Conservation (phyloP, 225 moss, liverwort and hornwort species). For the Pseudoscleropodium purum region DNA sequence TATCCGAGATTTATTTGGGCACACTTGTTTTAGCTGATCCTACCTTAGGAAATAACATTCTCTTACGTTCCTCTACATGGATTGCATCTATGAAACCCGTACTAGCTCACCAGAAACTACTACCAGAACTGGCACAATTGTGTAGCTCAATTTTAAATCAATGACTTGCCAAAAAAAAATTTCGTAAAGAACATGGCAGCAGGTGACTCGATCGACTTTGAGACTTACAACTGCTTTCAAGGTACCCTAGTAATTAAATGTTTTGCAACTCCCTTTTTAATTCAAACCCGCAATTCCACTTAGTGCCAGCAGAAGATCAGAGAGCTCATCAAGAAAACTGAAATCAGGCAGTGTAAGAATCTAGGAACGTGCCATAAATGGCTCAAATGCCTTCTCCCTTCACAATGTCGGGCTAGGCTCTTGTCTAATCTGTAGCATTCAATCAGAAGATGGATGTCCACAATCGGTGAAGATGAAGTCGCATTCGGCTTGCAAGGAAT, state of each 20-base stretch:
- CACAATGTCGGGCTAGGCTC: neutral
- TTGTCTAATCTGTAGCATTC: neutral
- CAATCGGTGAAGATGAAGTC: neutral
- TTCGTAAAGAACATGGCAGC: neutral
- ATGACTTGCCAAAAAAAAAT: neutral
- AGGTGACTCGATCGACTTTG: neutral
- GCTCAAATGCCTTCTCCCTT: neutral
- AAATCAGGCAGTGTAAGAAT: neutral
- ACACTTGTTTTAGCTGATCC: neutral
- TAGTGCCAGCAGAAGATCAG: constrained; percentile 10
- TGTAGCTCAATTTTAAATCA: neutral
- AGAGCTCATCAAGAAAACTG: neutral
- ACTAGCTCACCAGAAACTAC: neutral
- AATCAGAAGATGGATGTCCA: neutral
- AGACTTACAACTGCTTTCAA: neutral
- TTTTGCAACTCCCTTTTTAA: constrained; percentile 14
- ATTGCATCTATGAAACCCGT: no score
- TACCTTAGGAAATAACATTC: neutral
- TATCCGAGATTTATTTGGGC: neutral
- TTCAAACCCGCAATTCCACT: constrained; percentile 18
- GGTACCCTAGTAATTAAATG: constrained; percentile 4
- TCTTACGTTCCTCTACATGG: neutral
- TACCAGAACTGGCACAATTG: neutral
- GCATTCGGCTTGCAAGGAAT: neutral
- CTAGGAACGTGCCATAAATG: neutral